Base-by-base conservation (phyloP, 2,329 filamentous ascomycete genomes). In the Phialocephala subalpina region DNA sequence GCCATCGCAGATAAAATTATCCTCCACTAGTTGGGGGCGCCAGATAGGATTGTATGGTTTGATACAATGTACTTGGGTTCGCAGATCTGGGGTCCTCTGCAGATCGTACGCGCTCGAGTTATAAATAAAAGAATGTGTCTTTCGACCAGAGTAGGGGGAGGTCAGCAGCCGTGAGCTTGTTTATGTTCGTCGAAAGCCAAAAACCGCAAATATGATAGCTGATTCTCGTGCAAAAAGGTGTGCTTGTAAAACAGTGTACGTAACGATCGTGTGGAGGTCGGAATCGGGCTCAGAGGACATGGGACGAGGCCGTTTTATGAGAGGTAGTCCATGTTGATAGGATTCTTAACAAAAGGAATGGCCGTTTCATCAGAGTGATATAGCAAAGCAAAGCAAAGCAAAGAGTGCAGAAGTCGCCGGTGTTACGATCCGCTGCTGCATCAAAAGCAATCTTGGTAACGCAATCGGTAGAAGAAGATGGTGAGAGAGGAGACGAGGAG, bases 81-180 rank as follows among this genome's bases (percentile, higher is more conserved):
- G 55, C 42, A 49, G 62, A 63, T 52, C 55, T 36, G 33, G 40
- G 5, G 14, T 33, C n/a, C 47, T 58, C 52, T 45, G n/a, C 33
- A 42, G 55, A 63, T 55, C 42, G 56, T 2, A 59, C 36, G 49
- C 36, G 40, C 40, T 49, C 45, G 33, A 61, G n/a, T 33, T 29
- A 20, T 29, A 22, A 49, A 59, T 27, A 60, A 61, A 33, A 36
- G 58, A 45, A 60, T 61, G 45, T 52, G 45, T 61, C 2, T 53
- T 53, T 49, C 40, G 27, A 60, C 22, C 18, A 27, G 49, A 11
- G 12, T 12, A 29, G 25, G 49, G 47, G 4, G 2, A 53, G 22
- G 49, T 53, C 1, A 53, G 49, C 49, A 53, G 49, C 49, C 27
- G 49, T 29, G 49, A 53, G 27, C 45, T 22, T 49, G 22, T 22